Evolutionary conservation across 1,284 basidiomycete species (phyloP), one percentile per base, ranked within the genome.

Genomic region (Melampsora abietis-canadensis): DNA sequence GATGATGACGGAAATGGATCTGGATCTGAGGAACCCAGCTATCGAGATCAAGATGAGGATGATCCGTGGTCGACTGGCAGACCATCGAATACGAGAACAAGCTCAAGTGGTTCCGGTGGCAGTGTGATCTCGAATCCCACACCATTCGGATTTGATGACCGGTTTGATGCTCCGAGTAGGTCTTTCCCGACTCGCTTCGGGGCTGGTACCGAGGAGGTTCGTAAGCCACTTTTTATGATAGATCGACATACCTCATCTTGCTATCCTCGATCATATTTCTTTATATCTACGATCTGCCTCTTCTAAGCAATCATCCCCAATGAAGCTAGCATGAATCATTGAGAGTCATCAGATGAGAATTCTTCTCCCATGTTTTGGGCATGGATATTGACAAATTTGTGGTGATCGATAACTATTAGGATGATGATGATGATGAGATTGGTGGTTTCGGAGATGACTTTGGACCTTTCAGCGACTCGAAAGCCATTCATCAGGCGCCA

Each of bases 71-170:
- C 40, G 40, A 40, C 40, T 40, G 40, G 40, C 14, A 40, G 40
- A 40, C 31, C 40, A 57, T 27, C 51, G n/a, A 57, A 57, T 21
- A 57, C n/a, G n/a, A 40, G 24, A 17, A 44, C 67, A 31, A 44
- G 60, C n/a, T 44, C 47, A 27, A 15, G 19, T 5, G 19, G 17
- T 15, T 14, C 19, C 5, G 24, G 46, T 34, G 40, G 37, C 48
- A 65, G 62, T 57, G 21, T 72, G 14, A 72, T 72, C 60, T 72
- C 69, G 17, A 72, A 72, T 51, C 69, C 69, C 7, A 65, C 69
- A 19, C 70, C 70, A 37, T 80, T 79, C 40, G 79, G 78, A n/a
- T 80, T 80, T 61, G 79, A 79, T 40, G 79, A 79, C 61, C 76
- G 78, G 19, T 79, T 79, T 66, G 80, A 79, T 51, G 66, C 66